Evolutionary conservation across 805 yeast species (phyloP).

Genomic region (Candida coleopterorum): DNA sequence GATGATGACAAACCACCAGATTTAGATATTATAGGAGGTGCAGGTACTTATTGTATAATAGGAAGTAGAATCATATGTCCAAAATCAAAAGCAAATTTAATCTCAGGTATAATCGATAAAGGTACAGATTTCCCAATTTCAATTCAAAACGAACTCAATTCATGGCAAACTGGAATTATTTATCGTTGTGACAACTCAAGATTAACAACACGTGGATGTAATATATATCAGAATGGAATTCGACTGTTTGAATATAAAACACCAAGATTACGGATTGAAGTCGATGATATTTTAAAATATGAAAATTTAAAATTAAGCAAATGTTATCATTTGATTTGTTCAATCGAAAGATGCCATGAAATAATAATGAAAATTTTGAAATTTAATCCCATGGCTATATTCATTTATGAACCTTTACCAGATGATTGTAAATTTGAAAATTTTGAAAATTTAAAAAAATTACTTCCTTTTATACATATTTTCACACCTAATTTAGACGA

Average conservation of each 20-base stretch:
- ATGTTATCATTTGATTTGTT: slow-evolving; percentile 70
- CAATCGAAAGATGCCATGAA: slow-evolving; percentile 55
- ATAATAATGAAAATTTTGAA: slow-evolving; percentile 37
- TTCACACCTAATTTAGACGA: slow-evolving; percentile 85
- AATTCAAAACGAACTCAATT: slow-evolving; percentile 39
- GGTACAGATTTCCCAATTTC: slow-evolving; percentile 71
- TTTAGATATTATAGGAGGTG: slow-evolving; percentile 76
- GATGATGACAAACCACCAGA: slow-evolving; percentile 25
- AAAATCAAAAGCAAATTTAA: slow-evolving; percentile 29
- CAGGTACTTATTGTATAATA: slow-evolving; percentile 74
- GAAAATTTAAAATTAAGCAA: slow-evolving; percentile 30
- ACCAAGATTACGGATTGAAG: slow-evolving; percentile 56
- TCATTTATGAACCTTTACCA: slow-evolving; percentile 87
- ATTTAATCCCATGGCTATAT: slow-evolving; percentile 27
- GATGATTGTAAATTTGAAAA: slow-evolving; percentile 58
- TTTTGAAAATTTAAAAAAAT: slow-evolving; percentile 21
- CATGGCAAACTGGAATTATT: slow-evolving; percentile 61
- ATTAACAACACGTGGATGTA: slow-evolving; percentile 77
- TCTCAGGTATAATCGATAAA: slow-evolving; percentile 72
- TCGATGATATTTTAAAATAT: slow-evolving; percentile 46
- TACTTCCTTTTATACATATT: slow-evolving; percentile 47
- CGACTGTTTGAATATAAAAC: slow-evolving; percentile 54
- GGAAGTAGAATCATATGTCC: slow-evolving; percentile 60
- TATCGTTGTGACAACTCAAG: slow-evolving; percentile 50
- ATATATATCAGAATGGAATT: slow-evolving; percentile 61